Evolutionary conservation across 257 asterid genomes (phyloP), one percentile per base, ranked within the genome.

Genomic region (Solanum rostratum): DNA sequence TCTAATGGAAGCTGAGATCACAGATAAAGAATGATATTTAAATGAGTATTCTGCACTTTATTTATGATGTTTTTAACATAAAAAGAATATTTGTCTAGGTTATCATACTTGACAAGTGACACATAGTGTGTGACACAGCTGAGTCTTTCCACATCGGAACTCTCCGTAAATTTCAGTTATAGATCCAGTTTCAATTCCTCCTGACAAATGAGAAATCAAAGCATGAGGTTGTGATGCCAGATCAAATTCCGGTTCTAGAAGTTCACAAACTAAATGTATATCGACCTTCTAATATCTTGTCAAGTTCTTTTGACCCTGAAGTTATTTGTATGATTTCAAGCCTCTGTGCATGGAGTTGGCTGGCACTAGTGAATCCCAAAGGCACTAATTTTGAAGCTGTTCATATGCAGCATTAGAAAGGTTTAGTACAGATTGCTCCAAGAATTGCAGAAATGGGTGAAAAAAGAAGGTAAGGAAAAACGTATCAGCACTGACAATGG

Each of bases 351-450:
- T 96, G 99, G 63, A 96, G 86, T 84, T 94, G 95, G 86, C 90
- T 86, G 65, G 99, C 99, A 88, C 97, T 96, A 39, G 99, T 95
- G 86, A 95, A 96, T 65, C 99, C 98, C 95, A 96, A 87, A 39
- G 99, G 98, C 80, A 96, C 98, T 93, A 96, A 84, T 86, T 95
- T 96, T 69, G 99, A 96, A 81, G 98, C 99, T 96, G 97, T 91
- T 83, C 60, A 87, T 54, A 86, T 24, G 37, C 80, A 86, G 81
- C 83, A 57, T 37, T 59, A 29, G 30, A 68, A 86, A 73, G 18
- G 5, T 73, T 68, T n/a, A 82, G 43, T 55, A 65, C 69, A 68
- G 60, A 53, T 73, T 30, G n/a, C 27, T 37, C 3, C 53, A 33
- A 3, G 49, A 12, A 14, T 6, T 6, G 84, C 19, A 63, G 33